phyloP scores from a whole-genome alignment of 306 rosid genomes.

The Acmispon strigosus region DNA sequence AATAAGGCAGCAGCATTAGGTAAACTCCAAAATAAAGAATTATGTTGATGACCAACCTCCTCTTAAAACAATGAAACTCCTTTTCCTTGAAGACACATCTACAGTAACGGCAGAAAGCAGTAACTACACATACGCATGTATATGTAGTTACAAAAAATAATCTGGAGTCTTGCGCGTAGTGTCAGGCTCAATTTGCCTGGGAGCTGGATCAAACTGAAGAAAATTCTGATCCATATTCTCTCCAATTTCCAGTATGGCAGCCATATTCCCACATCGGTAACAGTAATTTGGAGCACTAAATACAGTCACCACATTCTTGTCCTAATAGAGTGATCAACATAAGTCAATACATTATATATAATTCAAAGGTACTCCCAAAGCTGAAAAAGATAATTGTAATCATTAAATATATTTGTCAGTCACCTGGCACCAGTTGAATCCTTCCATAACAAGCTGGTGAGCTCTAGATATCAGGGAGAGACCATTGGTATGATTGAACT shows the following conservation, averaged over 20 bases:
- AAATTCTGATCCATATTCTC: conserved; percentile 97
- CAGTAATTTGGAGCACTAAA: conserved; percentile 99
- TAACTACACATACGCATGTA: conserved; percentile 44
- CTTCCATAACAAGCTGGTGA: conserved; percentile 99
- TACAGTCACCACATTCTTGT: conserved; percentile 92
- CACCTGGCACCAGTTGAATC: conserved; percentile 99
- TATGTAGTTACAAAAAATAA: conserved; percentile 78
- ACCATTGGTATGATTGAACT: conserved; percentile 90
- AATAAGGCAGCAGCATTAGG: conserved; percentile 44
- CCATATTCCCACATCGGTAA: conserved; percentile 98
- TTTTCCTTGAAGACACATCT: conserved; percentile 60
- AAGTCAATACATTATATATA: not conserved
- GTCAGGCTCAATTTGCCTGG: conserved; percentile 97
- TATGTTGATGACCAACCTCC: conserved; percentile 54
- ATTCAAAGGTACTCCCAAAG: not conserved
- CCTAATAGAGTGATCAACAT: conserved; percentile 40
- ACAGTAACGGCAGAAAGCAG: conserved; percentile 44
- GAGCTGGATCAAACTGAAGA: conserved; percentile 98
- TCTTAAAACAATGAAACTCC: conserved; percentile 36
- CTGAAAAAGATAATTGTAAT: not conserved
- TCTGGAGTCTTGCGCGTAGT: conserved; percentile 98
- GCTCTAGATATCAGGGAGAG: conserved; percentile 94
- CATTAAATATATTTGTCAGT: not conserved
- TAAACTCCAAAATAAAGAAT: conserved; percentile 71
- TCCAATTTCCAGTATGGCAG: conserved; percentile 93